Evolutionary conservation across 2,329 filamentous ascomycete genomes (phyloP).

Genomic region (Rhexocercosporidium sp.): DNA sequence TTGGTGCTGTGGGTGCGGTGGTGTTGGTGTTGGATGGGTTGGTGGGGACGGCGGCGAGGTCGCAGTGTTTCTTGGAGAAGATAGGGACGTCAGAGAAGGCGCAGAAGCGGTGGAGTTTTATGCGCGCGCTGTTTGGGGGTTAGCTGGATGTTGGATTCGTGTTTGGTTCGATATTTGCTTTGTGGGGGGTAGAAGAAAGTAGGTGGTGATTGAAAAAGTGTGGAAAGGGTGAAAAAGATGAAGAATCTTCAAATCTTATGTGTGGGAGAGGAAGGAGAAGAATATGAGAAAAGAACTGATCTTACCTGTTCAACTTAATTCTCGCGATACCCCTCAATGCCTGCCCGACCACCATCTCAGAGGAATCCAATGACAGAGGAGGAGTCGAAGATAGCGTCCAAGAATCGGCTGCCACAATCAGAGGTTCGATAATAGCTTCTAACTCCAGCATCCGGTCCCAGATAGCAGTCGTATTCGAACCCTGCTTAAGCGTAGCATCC

Average conservation of each 20-base stretch:
- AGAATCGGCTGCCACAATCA: slow-evolving; percentile 32
- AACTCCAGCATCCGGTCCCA: slow-evolving; percentile 41
- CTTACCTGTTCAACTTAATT: slow-evolving; percentile 56
- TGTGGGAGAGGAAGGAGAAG: background rate
- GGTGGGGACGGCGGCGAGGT: slow-evolving; percentile 43
- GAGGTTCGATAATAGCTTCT: slow-evolving; percentile 34
- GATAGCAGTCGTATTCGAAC: slow-evolving; percentile 47
- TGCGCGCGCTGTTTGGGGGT: slow-evolving; percentile 48
- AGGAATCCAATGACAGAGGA: slow-evolving; percentile 44
- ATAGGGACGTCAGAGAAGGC: slow-evolving; percentile 57
- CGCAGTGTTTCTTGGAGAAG: slow-evolving; percentile 55
- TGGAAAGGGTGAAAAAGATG: background rate
- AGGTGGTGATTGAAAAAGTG: background rate
- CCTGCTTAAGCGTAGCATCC: slow-evolving; percentile 48
- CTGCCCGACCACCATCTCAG: slow-evolving; percentile 49
- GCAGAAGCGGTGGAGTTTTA: slow-evolving; percentile 57
- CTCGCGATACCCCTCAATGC: slow-evolving; percentile 53
- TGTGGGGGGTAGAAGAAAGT: no score
- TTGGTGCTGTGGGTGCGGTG: slow-evolving; percentile 15
- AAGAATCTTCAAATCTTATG: background rate
- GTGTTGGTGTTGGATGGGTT: slow-evolving; percentile 5
- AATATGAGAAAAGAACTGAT: slow-evolving; percentile 16
- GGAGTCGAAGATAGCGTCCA: slow-evolving; percentile 32
- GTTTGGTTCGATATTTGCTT: no score
- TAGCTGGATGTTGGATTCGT: background rate